Conservation (phyloP, 371 early-diverging fungal genomes). For the Saksenaea vasiformis region DNA sequence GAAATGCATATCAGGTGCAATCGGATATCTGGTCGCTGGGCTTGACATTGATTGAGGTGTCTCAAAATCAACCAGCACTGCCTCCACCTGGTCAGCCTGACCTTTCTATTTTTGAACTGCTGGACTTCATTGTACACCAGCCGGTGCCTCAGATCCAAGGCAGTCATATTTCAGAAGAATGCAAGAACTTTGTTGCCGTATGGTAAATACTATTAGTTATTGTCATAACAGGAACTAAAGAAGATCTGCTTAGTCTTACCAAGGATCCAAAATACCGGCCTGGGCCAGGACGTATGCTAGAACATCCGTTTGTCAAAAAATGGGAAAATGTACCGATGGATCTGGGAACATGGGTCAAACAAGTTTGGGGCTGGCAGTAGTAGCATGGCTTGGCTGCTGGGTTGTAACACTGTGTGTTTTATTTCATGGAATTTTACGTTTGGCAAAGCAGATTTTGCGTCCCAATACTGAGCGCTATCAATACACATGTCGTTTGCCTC, state of each 20-base stretch:
- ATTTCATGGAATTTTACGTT: no score
- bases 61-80: conserved; percentile 86
- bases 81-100: conserved; percentile 65
- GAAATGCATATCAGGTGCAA: conserved; percentile 83
- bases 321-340: conserved; percentile 54
- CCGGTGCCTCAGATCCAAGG: conserved; percentile 80
- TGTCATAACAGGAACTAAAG: conserved; percentile 19
- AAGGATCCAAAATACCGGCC: conserved; percentile 80
- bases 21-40: conserved; percentile 96
- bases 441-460: no score
- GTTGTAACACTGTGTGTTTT: no score
- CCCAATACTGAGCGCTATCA: no score
- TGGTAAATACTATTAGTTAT: conserved; percentile 55
- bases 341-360: conserved; percentile 51
- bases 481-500: no score
- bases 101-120: conserved; percentile 83
- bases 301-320: conserved; percentile 63
- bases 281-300: conserved; percentile 73
- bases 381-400: neutral
- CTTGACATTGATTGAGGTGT: conserved; percentile 91
- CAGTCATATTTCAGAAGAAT: conserved; percentile 54
- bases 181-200: conserved; percentile 73
- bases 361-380: conserved; percentile 59
- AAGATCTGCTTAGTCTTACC: conserved; percentile 62
- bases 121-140: conserved; percentile 87